phyloP scores from a whole-genome alignment of 208 protist species.

The Crithidia expoeki region DNA sequence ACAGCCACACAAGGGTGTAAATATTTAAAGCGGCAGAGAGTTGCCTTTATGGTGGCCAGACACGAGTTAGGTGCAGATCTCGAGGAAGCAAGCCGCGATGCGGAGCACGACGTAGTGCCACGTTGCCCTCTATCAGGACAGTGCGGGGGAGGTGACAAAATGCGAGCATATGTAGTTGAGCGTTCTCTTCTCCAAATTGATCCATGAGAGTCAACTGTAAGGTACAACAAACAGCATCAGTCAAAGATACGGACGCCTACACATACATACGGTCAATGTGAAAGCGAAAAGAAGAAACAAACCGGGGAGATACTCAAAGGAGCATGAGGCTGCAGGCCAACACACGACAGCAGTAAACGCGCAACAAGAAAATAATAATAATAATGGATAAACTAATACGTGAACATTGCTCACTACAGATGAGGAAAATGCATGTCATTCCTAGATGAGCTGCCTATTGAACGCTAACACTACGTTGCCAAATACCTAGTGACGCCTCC shows the following conservation, averaged over 20 bases:
- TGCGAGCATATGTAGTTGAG: too few species aligned
- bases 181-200: slow-evolving; percentile 12
- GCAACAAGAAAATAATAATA: slow-evolving; percentile 14
- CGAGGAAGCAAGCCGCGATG: too few species aligned
- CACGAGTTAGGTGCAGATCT: too few species aligned
- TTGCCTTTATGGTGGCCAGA: too few species aligned
- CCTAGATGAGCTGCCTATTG: slow-evolving; percentile 19
- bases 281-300: slow-evolving; percentile 5
- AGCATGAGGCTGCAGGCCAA: not conserved
- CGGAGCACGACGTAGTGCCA: too few species aligned
- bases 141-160: too few species aligned
- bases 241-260: not conserved
- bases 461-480: slow-evolving; percentile 15
- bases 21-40: too few species aligned
- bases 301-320: not conserved
- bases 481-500: not conserved
- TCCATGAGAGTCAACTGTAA: not conserved
- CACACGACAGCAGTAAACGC: slow-evolving; percentile 12
- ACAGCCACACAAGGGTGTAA: too few species aligned
- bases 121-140: too few species aligned
- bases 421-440: slow-evolving; percentile 2
- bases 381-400: not conserved
- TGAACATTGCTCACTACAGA: not conserved
- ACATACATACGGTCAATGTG: slow-evolving; percentile 2
- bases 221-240: not conserved